These are phyloP conservation scores for Fomitopsis palustris DNA, from an alignment of 1,284 basidiomycete species.

Conservation along the genomic window DNA sequence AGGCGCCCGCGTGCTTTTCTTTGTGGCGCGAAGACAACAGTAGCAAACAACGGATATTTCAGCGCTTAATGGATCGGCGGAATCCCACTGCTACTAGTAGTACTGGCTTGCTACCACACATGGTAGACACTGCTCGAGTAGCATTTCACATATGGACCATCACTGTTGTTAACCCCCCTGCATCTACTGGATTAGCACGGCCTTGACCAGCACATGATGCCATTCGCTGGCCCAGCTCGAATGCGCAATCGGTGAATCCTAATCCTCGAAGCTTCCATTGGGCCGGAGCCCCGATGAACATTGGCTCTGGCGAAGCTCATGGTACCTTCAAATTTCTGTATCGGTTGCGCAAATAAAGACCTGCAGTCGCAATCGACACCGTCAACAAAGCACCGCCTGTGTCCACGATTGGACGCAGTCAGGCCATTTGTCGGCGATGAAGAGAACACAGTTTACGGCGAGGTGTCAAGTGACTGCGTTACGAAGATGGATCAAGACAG, in stretches of 20 bases:
- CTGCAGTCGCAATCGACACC: background rate
- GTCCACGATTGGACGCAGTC: background rate
- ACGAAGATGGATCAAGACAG: background rate
- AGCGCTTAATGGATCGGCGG: too few relatives aligned
- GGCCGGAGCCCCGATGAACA: background rate
- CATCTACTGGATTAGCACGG: background rate
- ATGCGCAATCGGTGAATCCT: background rate
- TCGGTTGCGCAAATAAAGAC: background rate
- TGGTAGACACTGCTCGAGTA: background rate
- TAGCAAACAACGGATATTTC: constrained; percentile 14
- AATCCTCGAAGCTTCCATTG: background rate
- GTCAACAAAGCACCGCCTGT: background rate
- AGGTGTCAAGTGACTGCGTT: background rate
- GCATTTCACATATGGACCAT: background rate
- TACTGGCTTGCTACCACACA: background rate
- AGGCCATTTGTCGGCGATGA: background rate
- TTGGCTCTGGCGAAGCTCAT: background rate
- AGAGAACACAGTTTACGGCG: background rate
- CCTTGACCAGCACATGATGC: background rate
- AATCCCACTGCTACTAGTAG: too few relatives aligned
- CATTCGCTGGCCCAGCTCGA: background rate
- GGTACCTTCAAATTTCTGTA: background rate
- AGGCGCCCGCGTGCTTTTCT: constrained; percentile 18
- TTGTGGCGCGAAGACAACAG: constrained; percentile 20
- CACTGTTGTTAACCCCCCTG: background rate